Base-by-base conservation (phyloP, 139 green algal genomes). In the Chlamydomonas sphaeroides region DNA sequence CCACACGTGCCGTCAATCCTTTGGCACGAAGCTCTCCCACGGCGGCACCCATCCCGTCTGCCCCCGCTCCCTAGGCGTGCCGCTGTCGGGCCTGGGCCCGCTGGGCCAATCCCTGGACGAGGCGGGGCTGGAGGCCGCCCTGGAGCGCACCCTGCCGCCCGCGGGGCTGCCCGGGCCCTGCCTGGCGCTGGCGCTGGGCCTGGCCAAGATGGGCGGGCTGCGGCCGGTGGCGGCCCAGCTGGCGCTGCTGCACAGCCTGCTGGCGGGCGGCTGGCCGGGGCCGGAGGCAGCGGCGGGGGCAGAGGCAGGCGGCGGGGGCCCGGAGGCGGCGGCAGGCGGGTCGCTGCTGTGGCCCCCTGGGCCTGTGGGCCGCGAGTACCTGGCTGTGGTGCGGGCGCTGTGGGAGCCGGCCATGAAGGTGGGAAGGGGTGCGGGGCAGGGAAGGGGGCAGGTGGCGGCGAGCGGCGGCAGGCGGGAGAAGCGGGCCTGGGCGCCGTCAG, bases 221-320 rank as follows among this genome's bases (percentile, higher is more conserved):
- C 72, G 81, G 23, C 30, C 51, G 15, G 81, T 68, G 23, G 72
- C 81, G 1, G 38, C 68, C 45, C 69, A 51, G 51, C 21, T 86
- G 38, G 70, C 70, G 65, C 49, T 86, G 49, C 61, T 82, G 63
- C 65, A 83, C 26, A 30, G 63, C 45, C 75, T 86, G 65, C 30
- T 82, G 36, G 38, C 36, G 18, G 74, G 65, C 21, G 39, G 35
- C n/a, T 73, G 80, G 57, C 42, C 45, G 11, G 45, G 11, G 45
- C 11, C 11, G 45, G 45, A 53, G 11, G 14, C 11, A 14, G 45
- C 45, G 11, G 45, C 11, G 10, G 11, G 45, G 45, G 45, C 11
- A 10, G 45, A 5, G 45, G 28, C 26, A 32, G 41, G 67, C 14
- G 42, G 26, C 38, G 67, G 38, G 67, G 42, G 10, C 45, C n/a